Percentiles rank a stretch among this genome's conserved stretches.
Evolutionary conservation across 305 asterid species (phyloP).

Genomic region (Fraxinus dipetala): DNA sequence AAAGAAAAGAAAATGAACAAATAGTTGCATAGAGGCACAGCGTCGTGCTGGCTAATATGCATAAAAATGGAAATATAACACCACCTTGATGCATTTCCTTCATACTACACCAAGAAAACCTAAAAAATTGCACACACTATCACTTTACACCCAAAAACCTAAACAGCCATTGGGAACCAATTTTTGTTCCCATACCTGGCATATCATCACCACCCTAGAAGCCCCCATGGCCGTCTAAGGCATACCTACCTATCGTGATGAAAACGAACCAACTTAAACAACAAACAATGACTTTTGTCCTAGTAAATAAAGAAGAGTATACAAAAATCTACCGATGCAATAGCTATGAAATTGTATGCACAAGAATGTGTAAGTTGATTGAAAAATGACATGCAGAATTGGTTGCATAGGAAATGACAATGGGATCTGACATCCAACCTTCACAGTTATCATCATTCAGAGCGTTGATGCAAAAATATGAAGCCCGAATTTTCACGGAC

Average conservation of each 20-base stretch:
- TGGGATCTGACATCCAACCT: constrained; percentile 14
- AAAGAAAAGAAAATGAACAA: too few species aligned
- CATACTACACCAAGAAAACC: neutral
- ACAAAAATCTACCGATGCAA: constrained; percentile 22
- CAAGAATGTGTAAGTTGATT: constrained; percentile 28
- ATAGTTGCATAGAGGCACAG: neutral
- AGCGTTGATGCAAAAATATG: constrained; percentile 74
- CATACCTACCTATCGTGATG: constrained; percentile 44
- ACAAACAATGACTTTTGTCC: constrained; percentile 37
- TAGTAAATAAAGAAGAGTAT: constrained; percentile 37
- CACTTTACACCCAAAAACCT: neutral
- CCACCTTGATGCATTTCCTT: neutral
- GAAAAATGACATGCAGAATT: constrained; percentile 17
- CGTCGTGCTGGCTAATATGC: neutral
- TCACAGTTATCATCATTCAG: constrained; percentile 39
- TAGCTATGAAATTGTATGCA: constrained; percentile 36
- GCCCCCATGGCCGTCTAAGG: constrained; percentile 30
- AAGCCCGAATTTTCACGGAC: constrained; percentile 90
- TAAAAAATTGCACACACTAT: neutral
- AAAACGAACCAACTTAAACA: constrained; percentile 40
- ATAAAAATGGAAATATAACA: neutral
- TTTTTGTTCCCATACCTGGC: constrained; percentile 29
- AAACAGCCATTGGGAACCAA: neutral
- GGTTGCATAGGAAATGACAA: neutral
- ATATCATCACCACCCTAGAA: constrained; percentile 30